Evolutionary conservation across 140 eudicot species (phyloP).

Genomic region (Ambrosia hybrid): DNA sequence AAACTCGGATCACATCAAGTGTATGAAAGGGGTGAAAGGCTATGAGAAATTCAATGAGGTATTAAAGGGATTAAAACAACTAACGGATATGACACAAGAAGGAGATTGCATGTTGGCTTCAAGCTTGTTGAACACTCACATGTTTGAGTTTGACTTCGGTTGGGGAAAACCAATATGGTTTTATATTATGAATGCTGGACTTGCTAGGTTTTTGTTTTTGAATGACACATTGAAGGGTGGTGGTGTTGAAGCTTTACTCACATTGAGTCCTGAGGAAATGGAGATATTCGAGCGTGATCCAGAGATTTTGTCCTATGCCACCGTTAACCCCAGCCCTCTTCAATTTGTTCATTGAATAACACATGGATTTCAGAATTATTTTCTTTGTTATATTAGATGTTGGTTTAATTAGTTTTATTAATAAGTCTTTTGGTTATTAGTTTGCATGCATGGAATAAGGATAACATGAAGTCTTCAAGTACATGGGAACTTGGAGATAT

Average conservation of each 20-base stretch:
- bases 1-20: constrained; percentile 6
- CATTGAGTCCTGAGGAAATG: constrained; percentile 30
- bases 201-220: constrained; percentile 7
- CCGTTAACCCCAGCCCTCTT: background rate
- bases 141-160: constrained; percentile 37
- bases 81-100: background rate
- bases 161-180: constrained; percentile 49
- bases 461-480: no score
- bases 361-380: no score
- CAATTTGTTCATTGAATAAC: no score
- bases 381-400: no score
- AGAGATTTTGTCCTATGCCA: constrained; percentile 15
- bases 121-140: constrained; percentile 23
- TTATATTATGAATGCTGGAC: constrained; percentile 6
- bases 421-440: no score
- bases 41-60: background rate
- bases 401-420: no score
- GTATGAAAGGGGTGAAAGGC: constrained; percentile 21
- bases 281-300: constrained; percentile 26
- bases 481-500: no score
- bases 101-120: constrained; percentile 15
- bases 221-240: constrained; percentile 18
- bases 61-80: background rate
- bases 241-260: constrained; percentile 34
- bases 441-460: no score